Conservation (phyloP, 306 rosid genomes). For the Alnus rubra region DNA sequence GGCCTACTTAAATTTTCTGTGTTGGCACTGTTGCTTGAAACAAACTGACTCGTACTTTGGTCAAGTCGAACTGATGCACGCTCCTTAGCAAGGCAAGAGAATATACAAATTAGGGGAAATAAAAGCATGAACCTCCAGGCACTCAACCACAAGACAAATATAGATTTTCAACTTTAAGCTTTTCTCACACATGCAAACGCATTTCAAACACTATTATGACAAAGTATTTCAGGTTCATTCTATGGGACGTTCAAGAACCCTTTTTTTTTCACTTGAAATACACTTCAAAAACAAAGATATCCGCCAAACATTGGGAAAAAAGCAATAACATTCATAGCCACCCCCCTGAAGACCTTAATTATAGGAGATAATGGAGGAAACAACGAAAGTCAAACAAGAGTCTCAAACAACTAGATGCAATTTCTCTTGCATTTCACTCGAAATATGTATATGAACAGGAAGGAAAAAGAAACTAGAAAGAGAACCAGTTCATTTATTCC, state of each 20-base stretch:
- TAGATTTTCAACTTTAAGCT: slow-evolving; percentile 1
- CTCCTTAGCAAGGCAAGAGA: slow-evolving; percentile 44
- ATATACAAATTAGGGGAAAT: neutral
- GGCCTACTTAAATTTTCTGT: slow-evolving; percentile 38
- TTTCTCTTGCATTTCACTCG: too few relatives aligned
- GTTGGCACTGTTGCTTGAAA: slow-evolving; percentile 36
- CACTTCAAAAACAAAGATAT: too few relatives aligned
- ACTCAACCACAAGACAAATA: neutral
- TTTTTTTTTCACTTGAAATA: too few relatives aligned
- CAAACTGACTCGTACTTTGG: slow-evolving; percentile 31
- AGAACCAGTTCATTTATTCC: too few relatives aligned
- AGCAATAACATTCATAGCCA: too few relatives aligned
- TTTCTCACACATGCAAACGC: neutral
- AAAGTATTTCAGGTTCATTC: neutral
- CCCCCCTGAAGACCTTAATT: too few relatives aligned
- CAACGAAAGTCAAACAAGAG: too few relatives aligned
- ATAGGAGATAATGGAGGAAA: too few relatives aligned
- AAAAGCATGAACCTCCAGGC: neutral
- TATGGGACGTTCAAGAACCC: neutral
- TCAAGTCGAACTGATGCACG: slow-evolving; percentile 44
- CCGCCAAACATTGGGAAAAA: too few relatives aligned
- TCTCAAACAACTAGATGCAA: too few relatives aligned
- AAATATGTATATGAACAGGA: too few relatives aligned
- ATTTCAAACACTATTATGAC: neutral
- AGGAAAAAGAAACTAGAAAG: too few relatives aligned